Base-by-base conservation (phyloP, 768 basidiomycete species). In the Neoboletus magnificus region DNA sequence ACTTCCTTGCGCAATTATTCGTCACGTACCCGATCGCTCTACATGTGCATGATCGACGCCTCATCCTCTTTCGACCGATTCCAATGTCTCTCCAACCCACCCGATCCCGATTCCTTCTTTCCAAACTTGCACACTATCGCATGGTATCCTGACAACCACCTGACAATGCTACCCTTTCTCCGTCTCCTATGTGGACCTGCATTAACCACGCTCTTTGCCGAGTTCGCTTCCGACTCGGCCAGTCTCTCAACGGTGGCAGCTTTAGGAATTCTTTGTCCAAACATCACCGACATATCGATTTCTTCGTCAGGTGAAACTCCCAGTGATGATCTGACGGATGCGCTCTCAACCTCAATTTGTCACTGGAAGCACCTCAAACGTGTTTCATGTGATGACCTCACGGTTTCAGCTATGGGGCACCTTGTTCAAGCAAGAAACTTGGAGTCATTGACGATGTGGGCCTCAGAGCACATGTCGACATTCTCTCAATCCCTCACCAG, bases 151-250 rank as follows among this genome's bases (percentile, higher is more conserved):
- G 46, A 55, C 35, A 52, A 59, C 23, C 66, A 69, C 48, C 32
- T 55, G 2, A 13, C 44, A 30, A 62, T 59, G 56, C 48, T 62
- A 1, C 68, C 60, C 25, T 59, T 67, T 41, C 33, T 67, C 29
- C 66, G 58, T 22, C 58, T 67, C 29, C 20, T 67, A 23, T 70
- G 67, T 12, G 62, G 67, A 18, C 58, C 66, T 20, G 18, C 65
- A 6, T 39, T 67, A 20, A 62, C 57, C 11, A 47, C 55, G 12
- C 43, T 66, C 1, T 65, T 57, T 1, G 60, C 52, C 6, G 65
- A 66, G 50, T 66, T 66, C 52, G 56, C 54, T 2, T 45, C 45
- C 5, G 65, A 66, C 54, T 29, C 57, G 0, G 37, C 43, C n/a
- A 67, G 58, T 25, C 60, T 66, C 46, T 35, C 52, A 5, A 43